Conservation (phyloP, 1,139 yeast species). For the Kurtzmaniella quercitrusa region DNA sequence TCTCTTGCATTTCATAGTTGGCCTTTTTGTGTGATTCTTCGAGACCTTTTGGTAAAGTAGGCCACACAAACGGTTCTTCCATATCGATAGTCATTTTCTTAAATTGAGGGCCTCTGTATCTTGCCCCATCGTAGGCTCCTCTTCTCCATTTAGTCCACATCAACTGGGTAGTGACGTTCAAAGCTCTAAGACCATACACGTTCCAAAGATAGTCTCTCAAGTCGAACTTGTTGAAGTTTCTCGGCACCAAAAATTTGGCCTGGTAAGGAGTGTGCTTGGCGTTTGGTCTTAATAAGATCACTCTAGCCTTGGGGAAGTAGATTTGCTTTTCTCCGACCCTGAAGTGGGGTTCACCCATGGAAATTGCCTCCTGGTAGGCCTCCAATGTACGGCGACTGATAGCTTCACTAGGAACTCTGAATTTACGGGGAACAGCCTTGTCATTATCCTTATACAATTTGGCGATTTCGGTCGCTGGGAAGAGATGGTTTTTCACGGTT, state of each 20-base stretch:
- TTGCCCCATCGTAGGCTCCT: slow-evolving; percentile 57
- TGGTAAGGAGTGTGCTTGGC: slow-evolving; percentile 95
- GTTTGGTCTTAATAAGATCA: slow-evolving; percentile 76
- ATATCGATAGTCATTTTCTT: slow-evolving; percentile 95
- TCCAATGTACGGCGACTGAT: slow-evolving; percentile 39
- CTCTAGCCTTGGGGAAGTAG: slow-evolving; percentile 80
- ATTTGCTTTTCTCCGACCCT: slow-evolving; percentile 66
- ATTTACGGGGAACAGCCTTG: slow-evolving; percentile 42
- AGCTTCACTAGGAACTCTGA: slow-evolving; percentile 28
- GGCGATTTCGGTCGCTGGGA: slow-evolving; percentile 37
- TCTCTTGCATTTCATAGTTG: slow-evolving; percentile 16
- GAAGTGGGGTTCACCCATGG: slow-evolving; percentile 72
- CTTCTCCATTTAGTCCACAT: slow-evolving; percentile 69
- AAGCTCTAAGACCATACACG: slow-evolving; percentile 81
- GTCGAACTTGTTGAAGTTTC: slow-evolving; percentile 85
- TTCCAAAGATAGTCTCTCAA: slow-evolving; percentile 87
- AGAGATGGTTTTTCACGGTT: slow-evolving; percentile 35
- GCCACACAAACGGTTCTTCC: slow-evolving; percentile 94
- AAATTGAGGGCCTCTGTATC: slow-evolving; percentile 75
- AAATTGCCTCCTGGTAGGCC: slow-evolving; percentile 52
- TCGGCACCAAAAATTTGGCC: slow-evolving; percentile 90
- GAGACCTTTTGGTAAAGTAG: slow-evolving; percentile 47
- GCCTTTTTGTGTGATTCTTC: slow-evolving; percentile 18
- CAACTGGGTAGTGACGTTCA: slow-evolving; percentile 82
- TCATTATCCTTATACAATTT: slow-evolving; percentile 33